Base-by-base conservation (phyloP, 192 early-diverging fungal genomes). In the Chytriomyces hyalinus region DNA sequence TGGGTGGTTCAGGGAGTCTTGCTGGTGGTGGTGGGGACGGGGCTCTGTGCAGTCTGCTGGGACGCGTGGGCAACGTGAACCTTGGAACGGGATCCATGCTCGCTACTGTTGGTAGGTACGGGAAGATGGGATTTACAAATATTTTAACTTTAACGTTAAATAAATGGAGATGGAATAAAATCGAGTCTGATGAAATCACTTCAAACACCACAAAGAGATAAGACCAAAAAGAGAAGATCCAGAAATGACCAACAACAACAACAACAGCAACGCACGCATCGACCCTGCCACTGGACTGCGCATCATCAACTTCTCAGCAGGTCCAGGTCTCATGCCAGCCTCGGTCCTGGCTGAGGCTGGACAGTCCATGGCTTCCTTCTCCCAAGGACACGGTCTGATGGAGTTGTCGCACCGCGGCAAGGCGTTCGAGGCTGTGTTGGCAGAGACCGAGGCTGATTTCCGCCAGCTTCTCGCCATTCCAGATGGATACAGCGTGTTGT, bases 381-480 rank as follows among this genome's bases (percentile, higher is more conserved):
- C 85, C 84, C 91, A 65, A 85, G 87, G 76, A 90, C 92, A 0
- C 88, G 97, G 95, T 0, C 90, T 99, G 64, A 90, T 99, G 90
- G 97, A 98, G 78, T 85, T 99, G 80, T 97, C 95, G 7, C 97
- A 99, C 80, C 94, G 98, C 49, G 94, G 94, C 43, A 89, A 88
- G 73, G 84, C 88, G 9, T 99, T 96, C 74, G 93, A 92, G 51
- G 78, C 79, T 15, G 90, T 97, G 75, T 86, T 95, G 76, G 80
- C 85, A 66, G 84, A 84, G 20, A 92, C 98, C 8, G 91, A 98
- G 76, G 76, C 81, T 2, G 85, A 93, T 24, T 89, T 97, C 60
- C 88, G 89, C 11, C 74, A 77, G 3, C 80, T 97, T 11, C 85
- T 98, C 59, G 78, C 85, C n/a, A 87, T 99, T 57, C 97, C 97